These are phyloP conservation scores for Trichoderma pleuroti DNA, from an alignment of 2,329 filamentous ascomycete species.

Conservation along the genomic window DNA sequence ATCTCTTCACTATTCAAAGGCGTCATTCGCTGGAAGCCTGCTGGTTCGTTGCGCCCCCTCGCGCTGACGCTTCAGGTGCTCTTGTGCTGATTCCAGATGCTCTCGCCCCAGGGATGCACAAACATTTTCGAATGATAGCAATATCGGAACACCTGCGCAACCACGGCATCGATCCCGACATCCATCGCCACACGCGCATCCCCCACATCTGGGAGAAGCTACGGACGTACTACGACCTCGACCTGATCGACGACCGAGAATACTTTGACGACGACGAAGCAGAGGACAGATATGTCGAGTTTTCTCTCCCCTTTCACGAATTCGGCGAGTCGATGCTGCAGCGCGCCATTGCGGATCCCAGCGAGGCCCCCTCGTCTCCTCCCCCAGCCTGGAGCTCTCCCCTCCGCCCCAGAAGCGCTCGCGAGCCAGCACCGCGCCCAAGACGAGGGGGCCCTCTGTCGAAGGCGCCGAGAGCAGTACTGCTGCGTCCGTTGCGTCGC, in stretches of 20 bases:
- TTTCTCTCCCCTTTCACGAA: constrained; percentile 53
- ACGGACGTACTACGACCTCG: constrained; percentile 76
- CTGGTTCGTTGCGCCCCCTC: constrained; percentile 52
- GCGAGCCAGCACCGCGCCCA: constrained; percentile 37
- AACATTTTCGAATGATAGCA: constrained; percentile 87
- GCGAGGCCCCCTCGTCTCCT: constrained; percentile 48
- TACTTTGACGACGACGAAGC: constrained; percentile 59
- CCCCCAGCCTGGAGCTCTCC: constrained; percentile 43
- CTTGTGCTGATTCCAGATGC: neutral
- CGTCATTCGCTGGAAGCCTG: constrained; percentile 94
- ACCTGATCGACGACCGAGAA: constrained; percentile 81
- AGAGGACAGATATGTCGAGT: constrained; percentile 62
- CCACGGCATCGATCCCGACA: constrained; percentile 70
- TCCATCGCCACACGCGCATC: constrained; percentile 77
- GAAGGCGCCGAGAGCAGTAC: constrained; percentile 46
- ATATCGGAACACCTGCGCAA: constrained; percentile 77
- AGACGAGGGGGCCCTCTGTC: constrained; percentile 40
- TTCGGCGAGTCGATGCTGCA: constrained; percentile 48
- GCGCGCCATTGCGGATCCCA: constrained; percentile 42
- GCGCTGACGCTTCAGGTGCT: neutral
- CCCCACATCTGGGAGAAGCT: constrained; percentile 91
- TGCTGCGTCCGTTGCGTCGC: constrained; percentile 38
- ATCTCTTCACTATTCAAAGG: constrained; percentile 89
- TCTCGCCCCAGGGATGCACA: constrained; percentile 66
- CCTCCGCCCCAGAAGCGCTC: constrained; percentile 44